phyloP scores from a whole-genome alignment of 1,284 basidiomycete genomes.

The Sanghuangporus weigelae region DNA sequence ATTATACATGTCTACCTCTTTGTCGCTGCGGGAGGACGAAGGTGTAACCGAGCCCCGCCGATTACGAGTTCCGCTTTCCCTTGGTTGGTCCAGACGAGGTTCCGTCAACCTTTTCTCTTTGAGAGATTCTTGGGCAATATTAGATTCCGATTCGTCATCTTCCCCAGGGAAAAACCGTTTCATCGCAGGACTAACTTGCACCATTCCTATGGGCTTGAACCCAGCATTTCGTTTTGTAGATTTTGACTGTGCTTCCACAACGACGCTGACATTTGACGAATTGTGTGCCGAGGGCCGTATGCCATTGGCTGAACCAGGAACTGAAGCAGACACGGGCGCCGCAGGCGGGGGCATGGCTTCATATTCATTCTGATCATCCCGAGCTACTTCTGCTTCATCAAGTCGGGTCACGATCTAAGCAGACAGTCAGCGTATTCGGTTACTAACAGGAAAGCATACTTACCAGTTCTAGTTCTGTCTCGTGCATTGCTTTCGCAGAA shows the following conservation, averaged over 20 bases:
- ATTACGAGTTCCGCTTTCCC: neutral
- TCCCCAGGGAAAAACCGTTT: constrained; percentile 30
- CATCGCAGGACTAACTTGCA: constrained; percentile 17
- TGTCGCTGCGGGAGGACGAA: neutral
- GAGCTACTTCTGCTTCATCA: constrained; percentile 3
- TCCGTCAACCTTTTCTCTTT: neutral
- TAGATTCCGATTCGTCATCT: constrained; percentile 23
- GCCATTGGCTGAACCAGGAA: neutral
- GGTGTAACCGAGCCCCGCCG: neutral
- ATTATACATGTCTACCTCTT: neutral
- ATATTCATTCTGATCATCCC: constrained; percentile 21
- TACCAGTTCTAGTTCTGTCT: neutral
- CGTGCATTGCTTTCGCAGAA: neutral
- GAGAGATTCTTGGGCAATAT: neutral
- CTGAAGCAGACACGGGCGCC: constrained; percentile 9
- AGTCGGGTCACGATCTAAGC: neutral
- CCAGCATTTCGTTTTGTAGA: constrained; percentile 13
- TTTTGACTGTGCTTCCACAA: constrained; percentile 2
- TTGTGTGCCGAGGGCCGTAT: constrained; percentile 9
- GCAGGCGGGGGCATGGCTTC: constrained; percentile 25
- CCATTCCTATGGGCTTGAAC: constrained; percentile 16
- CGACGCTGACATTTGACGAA: neutral
- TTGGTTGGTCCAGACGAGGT: neutral
- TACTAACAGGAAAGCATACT: neutral
- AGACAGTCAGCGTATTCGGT: neutral